These are phyloP conservation scores for Aspergillus fumigatiaffinis DNA, from an alignment of 2,329 filamentous ascomycete species.

Conservation along the genomic window DNA sequence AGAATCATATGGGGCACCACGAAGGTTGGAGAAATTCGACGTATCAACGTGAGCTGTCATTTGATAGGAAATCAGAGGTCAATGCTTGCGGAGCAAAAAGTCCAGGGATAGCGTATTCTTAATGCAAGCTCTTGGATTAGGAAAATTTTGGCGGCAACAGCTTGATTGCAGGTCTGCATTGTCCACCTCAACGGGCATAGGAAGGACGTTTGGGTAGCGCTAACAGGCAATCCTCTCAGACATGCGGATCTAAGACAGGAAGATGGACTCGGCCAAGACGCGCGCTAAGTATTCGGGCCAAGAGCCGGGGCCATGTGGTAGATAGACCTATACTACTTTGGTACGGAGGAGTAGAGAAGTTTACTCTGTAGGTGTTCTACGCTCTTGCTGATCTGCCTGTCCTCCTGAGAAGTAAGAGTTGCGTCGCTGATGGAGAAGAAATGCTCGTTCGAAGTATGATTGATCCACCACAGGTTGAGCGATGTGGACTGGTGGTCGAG, in stretches of 20 bases:
- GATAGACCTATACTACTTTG: not conserved
- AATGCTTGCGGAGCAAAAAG: slow-evolving; percentile 5
- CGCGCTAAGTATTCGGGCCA: not conserved
- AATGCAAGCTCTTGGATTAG: not conserved
- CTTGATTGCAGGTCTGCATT: slow-evolving; percentile 16
- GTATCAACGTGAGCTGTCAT: slow-evolving; percentile 28
- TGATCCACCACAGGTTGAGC: not conserved
- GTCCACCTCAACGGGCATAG: slow-evolving; percentile 1
- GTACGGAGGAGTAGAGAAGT: not conserved
- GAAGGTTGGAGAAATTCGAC: slow-evolving; percentile 20
- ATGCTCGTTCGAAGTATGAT: not conserved
- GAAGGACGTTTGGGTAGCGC: not conserved
- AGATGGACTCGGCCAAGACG: not conserved
- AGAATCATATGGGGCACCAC: not conserved
- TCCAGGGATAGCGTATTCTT: slow-evolving; percentile 1
- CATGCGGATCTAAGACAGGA: not conserved
- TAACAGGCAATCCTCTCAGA: not conserved
- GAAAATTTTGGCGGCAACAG: slow-evolving; percentile 17
- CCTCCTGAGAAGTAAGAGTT: too few species aligned
- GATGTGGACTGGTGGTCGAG: not conserved
- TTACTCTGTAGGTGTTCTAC: not conserved
- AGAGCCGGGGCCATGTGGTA: slow-evolving; percentile 2
- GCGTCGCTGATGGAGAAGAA: not conserved
- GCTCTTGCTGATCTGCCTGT: not conserved
- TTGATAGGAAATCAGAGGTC: slow-evolving; percentile 15